Evolutionary conservation across 371 early-diverging fungal species (phyloP).

Genomic region (Dichotomocladium elegans): DNA sequence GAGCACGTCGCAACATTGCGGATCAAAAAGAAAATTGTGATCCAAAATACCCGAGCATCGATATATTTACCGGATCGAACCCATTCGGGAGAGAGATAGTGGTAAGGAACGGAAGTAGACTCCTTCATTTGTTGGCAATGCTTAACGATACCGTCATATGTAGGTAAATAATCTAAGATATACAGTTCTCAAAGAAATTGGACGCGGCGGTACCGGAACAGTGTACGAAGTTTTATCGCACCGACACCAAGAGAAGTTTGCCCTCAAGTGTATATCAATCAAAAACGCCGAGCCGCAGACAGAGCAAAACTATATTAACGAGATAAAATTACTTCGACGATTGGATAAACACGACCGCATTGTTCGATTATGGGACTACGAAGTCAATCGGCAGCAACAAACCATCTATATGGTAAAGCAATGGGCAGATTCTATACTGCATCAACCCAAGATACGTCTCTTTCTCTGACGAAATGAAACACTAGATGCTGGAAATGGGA

Average conservation of each 20-base stretch:
- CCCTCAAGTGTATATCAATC: constrained; percentile 82
- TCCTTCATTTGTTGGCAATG: too few species aligned
- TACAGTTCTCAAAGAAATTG: constrained; percentile 62
- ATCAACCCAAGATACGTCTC: too few species aligned
- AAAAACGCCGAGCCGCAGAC: constrained; percentile 63
- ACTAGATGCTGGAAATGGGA: constrained; percentile 83
- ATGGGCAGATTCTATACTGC: too few species aligned
- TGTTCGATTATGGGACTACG: constrained; percentile 75
- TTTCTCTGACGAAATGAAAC: too few species aligned
- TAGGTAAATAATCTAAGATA: neutral
- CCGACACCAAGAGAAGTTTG: constrained; percentile 62
- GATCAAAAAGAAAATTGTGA: neutral
- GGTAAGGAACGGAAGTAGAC: neutral
- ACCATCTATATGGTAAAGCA: constrained; percentile 7
- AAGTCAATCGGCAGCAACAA: constrained; percentile 47
- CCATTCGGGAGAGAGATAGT: neutral
- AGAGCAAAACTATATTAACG: constrained; percentile 76
- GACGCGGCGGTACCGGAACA: constrained; percentile 85
- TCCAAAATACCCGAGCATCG: neutral
- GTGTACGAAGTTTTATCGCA: constrained; percentile 81
- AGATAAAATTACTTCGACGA: constrained; percentile 70
- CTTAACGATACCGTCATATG: neutral
- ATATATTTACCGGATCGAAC: neutral
- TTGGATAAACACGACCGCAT: constrained; percentile 63
- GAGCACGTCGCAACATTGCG: too few species aligned